Percentiles rank a stretch among this genome's conserved stretches.
Evolutionary conservation across 2,329 filamentous ascomycete genomes (phyloP).

Genomic region (Pseudopithomyces chartarum): DNA sequence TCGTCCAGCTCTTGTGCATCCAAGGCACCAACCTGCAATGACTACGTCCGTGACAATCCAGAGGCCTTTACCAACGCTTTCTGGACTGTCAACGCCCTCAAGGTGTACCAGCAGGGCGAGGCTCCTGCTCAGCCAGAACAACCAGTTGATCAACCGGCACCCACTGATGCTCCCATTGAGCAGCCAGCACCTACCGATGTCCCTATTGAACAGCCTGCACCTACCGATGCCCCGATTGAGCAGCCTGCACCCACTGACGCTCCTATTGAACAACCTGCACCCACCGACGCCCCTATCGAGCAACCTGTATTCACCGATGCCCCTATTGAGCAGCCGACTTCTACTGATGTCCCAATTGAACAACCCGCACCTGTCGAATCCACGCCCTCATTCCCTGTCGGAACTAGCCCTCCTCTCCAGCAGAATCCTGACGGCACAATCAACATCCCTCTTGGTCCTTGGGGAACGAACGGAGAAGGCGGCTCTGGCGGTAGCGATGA

Average conservation of each 20-base stretch:
- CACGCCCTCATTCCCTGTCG: not conserved
- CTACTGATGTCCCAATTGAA: not conserved
- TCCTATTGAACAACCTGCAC: not conserved
- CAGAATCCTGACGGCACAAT: not conserved
- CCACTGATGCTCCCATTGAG: not conserved
- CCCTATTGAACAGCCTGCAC: not conserved
- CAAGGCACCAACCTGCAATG: constrained; percentile 68
- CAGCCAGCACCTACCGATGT: not conserved
- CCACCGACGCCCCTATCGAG: not conserved
- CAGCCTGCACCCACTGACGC: not conserved
- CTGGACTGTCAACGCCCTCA: constrained; percentile 67
- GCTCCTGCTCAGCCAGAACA: not conserved
- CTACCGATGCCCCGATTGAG: not conserved
- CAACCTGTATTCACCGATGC: not conserved
- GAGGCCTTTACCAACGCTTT: constrained; percentile 72
- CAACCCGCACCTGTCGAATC: not conserved
- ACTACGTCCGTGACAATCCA: constrained; percentile 75
- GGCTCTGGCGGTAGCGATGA: not conserved
- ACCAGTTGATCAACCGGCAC: not conserved
- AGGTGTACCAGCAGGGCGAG: constrained; percentile 44
- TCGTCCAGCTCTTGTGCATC: constrained; percentile 62
- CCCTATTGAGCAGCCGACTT: not conserved
- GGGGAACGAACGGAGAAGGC: not conserved
- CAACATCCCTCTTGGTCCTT: not conserved
- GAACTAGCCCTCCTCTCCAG: not conserved